A percentile compares a stretch with the other conserved stretches of the same genome.
phyloP scores from a whole-genome alignment of 164 flowering plant species.

The Houttuynia cordata region DNA sequence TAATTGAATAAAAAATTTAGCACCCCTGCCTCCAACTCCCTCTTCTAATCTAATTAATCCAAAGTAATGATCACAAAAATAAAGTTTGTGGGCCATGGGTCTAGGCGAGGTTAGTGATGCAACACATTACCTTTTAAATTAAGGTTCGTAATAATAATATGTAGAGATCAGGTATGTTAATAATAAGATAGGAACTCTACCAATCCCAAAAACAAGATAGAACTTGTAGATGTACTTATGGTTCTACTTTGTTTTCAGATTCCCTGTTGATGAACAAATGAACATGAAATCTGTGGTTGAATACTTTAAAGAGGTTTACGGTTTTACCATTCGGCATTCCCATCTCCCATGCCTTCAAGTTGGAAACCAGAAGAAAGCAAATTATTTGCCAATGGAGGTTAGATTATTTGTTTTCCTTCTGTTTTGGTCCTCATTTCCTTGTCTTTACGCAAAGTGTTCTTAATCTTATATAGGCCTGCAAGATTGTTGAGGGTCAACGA shows the following conservation, averaged over 20 bases:
- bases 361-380: constrained; percentile 51
- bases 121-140: too few relatives aligned
- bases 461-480: constrained; percentile 27
- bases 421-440: background rate
- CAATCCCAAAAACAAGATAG: too few relatives aligned
- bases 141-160: too few relatives aligned
- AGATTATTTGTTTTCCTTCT: background rate
- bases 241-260: constrained; percentile 17
- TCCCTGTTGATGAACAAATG: constrained; percentile 52
- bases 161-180: too few relatives aligned
- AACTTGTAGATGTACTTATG: too few relatives aligned
- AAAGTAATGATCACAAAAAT: too few relatives aligned
- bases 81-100: too few relatives aligned
- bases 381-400: constrained; percentile 72
- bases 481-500: constrained; percentile 49
- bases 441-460: background rate
- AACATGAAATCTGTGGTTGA: constrained; percentile 64
- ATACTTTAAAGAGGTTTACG: constrained; percentile 65
- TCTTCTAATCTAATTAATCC: too few relatives aligned
- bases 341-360: constrained; percentile 66
- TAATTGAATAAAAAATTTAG: too few relatives aligned
- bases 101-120: too few relatives aligned
- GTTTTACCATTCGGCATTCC: constrained; percentile 41
- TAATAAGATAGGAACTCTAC: too few relatives aligned
- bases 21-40: too few relatives aligned